Base-by-base conservation (phyloP, 2,329 filamentous ascomycete species). In the Cordyceps cicadae region DNA sequence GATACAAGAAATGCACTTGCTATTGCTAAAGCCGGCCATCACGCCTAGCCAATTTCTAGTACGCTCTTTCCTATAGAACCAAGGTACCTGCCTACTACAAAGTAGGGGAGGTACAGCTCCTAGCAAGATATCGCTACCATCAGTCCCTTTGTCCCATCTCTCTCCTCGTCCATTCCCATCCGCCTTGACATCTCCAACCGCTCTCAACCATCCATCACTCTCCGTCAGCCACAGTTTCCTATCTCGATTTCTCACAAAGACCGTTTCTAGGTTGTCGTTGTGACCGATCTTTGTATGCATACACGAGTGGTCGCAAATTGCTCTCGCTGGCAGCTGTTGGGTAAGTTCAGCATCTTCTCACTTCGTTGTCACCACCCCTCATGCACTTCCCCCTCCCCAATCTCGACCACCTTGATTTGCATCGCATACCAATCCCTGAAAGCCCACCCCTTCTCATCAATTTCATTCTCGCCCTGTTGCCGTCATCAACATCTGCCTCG, bases 221-320 rank as follows among this genome's bases (percentile, higher is more conserved):
- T 49, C 45, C 59, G 19, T 57, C 59, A 51, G 53, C 17, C 53
- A 52, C 52, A 57, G 37, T 37, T 51, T 39, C 53, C 58, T 62
- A 54, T 41, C 62, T 61, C 48, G 37, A 49, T 59, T 54, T 53
- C 53, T 54, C 53, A 45, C 45, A 3, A 54, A 26, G 39, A 48
- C 59, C 39, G 59, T 52, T 54, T 54, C 52, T 48, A 43, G 39
- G 24, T 56, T 45, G 54, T 19, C 15, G 51, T 17, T 68, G 68
- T 32, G 50, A 45, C 41, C 50, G 49, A 56, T 52, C 50, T 67
- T 71, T 75, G 68, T 76, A 77, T 76, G 71, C 64, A 70, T 77
- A 76, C 67, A 57, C 54, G 53, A 57, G 29, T 66, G 62, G 61
- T 72, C 70, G 69, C 69, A 69, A 67, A 70, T 72, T 70, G 68